A percentile compares a stretch with the other conserved stretches of the same genome.
phyloP scores from a whole-genome alignment of 108 stramenopile species.

The Cyclostephanos invisitatus region DNA sequence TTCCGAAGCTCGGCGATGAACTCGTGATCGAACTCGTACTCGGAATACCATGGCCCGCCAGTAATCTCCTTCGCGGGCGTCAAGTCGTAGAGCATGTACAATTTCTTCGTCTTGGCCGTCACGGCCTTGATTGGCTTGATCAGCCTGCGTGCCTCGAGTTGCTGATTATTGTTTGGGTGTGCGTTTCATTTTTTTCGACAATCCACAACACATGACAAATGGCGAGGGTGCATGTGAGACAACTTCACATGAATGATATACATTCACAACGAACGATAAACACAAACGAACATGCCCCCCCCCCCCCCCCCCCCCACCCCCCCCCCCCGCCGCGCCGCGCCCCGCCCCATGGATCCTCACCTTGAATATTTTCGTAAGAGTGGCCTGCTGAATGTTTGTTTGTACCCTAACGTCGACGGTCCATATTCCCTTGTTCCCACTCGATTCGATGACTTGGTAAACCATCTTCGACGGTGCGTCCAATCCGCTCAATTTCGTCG shows the following conservation, averaged over 20 bases:
- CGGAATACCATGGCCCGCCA: constrained; percentile 97
- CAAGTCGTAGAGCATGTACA: constrained; percentile 96
- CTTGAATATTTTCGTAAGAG: constrained; percentile 95
- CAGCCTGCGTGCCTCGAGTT: constrained; percentile 82
- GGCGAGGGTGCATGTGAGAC: too few species aligned
- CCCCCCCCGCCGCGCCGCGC: too few species aligned
- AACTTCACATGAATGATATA: too few species aligned
- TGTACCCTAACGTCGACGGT: constrained; percentile 91
- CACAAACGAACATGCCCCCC: too few species aligned
- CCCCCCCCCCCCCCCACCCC: too few species aligned
- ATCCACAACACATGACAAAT: too few species aligned
- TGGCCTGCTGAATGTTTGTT: constrained; percentile 89
- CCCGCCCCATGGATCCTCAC: constrained; percentile 9
- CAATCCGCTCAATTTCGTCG: constrained; percentile 77
- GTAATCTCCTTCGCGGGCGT: constrained; percentile 95
- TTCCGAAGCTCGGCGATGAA: constrained; percentile 92
- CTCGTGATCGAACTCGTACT: constrained; percentile 97
- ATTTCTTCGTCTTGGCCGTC: constrained; percentile 94
- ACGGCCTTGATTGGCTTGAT: constrained; percentile 97
- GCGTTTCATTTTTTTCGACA: not conserved
- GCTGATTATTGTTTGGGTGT: constrained; percentile 15
- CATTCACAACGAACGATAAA: too few species aligned
- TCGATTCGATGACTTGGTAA: constrained; percentile 90
- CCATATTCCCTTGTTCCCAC: constrained; percentile 96
- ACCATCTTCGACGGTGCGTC: constrained; percentile 84